phyloP scores from a whole-genome alignment of 805 yeast genomes.

The Kuraishia borneana region DNA sequence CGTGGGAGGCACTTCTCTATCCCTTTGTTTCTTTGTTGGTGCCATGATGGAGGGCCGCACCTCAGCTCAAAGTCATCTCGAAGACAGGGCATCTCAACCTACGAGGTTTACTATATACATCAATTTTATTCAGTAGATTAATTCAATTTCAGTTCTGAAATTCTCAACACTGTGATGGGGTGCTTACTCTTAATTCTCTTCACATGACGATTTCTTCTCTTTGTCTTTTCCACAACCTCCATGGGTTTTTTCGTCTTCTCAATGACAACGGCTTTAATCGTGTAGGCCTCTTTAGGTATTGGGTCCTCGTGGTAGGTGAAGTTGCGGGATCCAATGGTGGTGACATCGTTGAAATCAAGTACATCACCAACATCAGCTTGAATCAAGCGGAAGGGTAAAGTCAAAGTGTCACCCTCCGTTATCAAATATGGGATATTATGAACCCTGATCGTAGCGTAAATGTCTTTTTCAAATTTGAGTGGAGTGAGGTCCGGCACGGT shows the following conservation, averaged over 20 bases:
- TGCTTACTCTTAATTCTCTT: constrained; percentile 59
- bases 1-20: neutral
- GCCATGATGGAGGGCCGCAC: neutral
- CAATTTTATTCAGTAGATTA: neutral
- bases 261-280: constrained; percentile 67
- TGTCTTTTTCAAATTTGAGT: constrained; percentile 50
- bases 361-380: constrained; percentile 76
- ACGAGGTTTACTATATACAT: no score
- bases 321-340: constrained; percentile 77
- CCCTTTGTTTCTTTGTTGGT: neutral
- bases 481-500: constrained; percentile 39
- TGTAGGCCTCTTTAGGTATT: constrained; percentile 40
- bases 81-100: no score
- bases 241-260: constrained; percentile 79
- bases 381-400: constrained; percentile 68
- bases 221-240: constrained; percentile 61
- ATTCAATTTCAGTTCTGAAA: constrained; percentile 56
- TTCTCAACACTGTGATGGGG: constrained; percentile 65
- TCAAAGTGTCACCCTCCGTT: constrained; percentile 80
- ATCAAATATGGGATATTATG: constrained; percentile 82
- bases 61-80: no score
- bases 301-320: constrained; percentile 53
- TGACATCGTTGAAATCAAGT: constrained; percentile 63
- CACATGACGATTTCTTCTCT: constrained; percentile 70
- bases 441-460: constrained; percentile 75